Evolutionary conservation across 1,139 yeast species (phyloP), one percentile per base, ranked within the genome.

Genomic region (Yamadazyma atlantica): DNA sequence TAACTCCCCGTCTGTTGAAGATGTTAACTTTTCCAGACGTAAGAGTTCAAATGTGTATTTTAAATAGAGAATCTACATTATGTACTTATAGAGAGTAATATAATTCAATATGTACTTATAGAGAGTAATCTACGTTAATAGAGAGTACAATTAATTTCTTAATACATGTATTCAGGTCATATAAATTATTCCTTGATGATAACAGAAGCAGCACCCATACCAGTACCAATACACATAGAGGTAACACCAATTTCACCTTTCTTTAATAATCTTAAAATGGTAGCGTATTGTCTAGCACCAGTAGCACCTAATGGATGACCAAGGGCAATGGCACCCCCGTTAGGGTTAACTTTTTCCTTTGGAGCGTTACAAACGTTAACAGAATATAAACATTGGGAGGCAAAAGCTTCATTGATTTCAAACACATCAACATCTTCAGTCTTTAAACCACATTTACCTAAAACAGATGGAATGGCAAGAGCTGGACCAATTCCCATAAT

Each of bases 401-500:
- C 97, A 64, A 90, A 90, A 4, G 97, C 97, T 70, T 90, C 97
- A 65, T 90, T 90, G 55, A 90, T 81, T 70, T 90, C 97, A 58
- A 72, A 90, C 23, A 87, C 74, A 40, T 79, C 77, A 42, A 90
- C 67, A 51, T 89, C 96, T 36, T 75, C 73, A 28, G 76, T 70
- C 14, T 73, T 66, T 48, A 90, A 63, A 23, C 85, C 85, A 32
- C 82, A 64, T 56, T 78, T 79, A 58, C 77, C 68, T 54, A 90
- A 76, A 14, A 86, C 83, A 43, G 75, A 77, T 45, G 97, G 97
- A 53, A 90, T 88, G 45, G 97, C 97, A 51, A 78, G 79, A 24
- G 95, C 96, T 43, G 97, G 97, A 38, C 97, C 97, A 54, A 90
- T 80, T 46, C 97, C 97, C 97, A 90, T 90, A 46, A 89, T 80